Evolutionary conservation across 257 asterid genomes (phyloP).

Genomic region (Solanum acaule): DNA sequence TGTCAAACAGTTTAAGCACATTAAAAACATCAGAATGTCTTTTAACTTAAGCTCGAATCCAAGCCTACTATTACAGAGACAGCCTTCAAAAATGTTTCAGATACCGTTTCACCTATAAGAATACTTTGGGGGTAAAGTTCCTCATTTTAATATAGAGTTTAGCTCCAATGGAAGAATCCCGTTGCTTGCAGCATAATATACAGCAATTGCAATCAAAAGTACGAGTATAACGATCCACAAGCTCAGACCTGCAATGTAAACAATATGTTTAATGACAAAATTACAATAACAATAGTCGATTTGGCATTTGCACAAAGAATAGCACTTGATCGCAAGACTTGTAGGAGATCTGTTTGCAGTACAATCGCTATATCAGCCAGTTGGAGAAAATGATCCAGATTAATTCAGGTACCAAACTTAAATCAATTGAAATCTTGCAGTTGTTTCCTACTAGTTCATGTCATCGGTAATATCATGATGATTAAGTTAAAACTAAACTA

Average conservation of each 20-base stretch:
- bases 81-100: neutral
- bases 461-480: neutral
- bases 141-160: neutral
- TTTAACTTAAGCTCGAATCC: neutral
- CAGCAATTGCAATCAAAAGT: slow-evolving; percentile 47
- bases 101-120: neutral
- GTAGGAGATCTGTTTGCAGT: neutral
- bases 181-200: slow-evolving; percentile 29
- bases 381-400: no score
- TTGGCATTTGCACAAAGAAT: neutral
- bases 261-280: neutral
- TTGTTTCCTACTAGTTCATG: neutral
- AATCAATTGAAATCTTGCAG: neutral
- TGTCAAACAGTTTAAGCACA: neutral
- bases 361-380: neutral
- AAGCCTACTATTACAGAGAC: neutral
- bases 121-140: neutral
- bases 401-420: neutral
- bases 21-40: neutral
- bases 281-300: neutral
- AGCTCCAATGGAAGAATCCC: slow-evolving; percentile 17
- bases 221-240: slow-evolving; percentile 51
- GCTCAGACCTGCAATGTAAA: slow-evolving; percentile 40
- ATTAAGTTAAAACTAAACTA: neutral
- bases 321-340: neutral